These are phyloP conservation scores for Backusella parvicylindrica DNA, from an alignment of 192 early-diverging fungal genomes.

Conservation along the genomic window DNA sequence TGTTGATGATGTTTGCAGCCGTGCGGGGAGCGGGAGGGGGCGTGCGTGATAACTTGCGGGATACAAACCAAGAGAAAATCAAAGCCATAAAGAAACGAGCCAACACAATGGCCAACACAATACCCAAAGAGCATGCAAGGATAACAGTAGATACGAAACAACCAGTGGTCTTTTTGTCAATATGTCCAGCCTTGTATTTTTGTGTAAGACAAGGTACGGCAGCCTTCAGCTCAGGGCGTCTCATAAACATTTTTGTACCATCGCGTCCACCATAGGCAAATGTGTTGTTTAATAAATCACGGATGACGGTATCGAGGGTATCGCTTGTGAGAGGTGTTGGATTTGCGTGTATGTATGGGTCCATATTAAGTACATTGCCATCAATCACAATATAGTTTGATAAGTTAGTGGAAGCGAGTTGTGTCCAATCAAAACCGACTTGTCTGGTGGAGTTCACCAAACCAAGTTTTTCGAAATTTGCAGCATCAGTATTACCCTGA, in stretches of 20 bases:
- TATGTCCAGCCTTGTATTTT: conserved; percentile 66
- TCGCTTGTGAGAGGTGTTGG: conserved; percentile 41
- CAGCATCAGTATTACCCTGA: conserved; percentile 27
- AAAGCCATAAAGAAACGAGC: conserved; percentile 72
- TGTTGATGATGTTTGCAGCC: neutral
- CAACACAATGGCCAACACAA: conserved; percentile 61
- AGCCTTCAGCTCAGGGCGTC: conserved; percentile 49
- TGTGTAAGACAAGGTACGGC: conserved; percentile 50
- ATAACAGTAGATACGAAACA: conserved; percentile 67
- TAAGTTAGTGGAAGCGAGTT: conserved; percentile 35
- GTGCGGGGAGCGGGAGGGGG: conserved; percentile 23
- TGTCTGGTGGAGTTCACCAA: conserved; percentile 39
- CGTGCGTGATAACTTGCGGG: conserved; percentile 42
- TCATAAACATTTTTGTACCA: conserved; percentile 65
- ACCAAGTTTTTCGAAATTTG: conserved; percentile 7
- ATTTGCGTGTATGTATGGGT: conserved; percentile 54
- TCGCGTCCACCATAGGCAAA: conserved; percentile 55
- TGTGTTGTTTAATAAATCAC: conserved; percentile 34
- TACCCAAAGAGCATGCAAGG: conserved; percentile 52
- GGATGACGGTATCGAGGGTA: conserved; percentile 59
- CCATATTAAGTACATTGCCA: conserved; percentile 73
- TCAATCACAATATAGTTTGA: conserved; percentile 67
- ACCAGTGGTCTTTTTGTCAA: conserved; percentile 73
- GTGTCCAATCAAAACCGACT: conserved; percentile 68
- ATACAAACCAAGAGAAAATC: conserved; percentile 74